Base-by-base conservation (phyloP, 2,329 filamentous ascomycete genomes). In the Sporothrix pseudoabietina region DNA sequence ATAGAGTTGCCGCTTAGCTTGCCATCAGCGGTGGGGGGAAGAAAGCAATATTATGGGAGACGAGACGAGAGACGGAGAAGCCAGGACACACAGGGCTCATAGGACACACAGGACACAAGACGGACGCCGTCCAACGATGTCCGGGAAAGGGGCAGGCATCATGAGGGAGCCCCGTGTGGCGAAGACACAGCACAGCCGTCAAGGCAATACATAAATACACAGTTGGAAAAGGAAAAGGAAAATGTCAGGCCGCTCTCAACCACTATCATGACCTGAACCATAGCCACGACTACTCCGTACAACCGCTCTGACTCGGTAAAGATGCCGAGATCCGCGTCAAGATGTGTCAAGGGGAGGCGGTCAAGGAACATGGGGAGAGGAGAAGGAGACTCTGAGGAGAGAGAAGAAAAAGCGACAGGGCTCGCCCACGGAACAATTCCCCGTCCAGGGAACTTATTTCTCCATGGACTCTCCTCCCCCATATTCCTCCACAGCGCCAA, bases 251-350 rank as follows among this genome's bases (percentile, higher is more conserved):
- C 52, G 52, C 52, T 7, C 26, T n/a, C 30, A 22, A 30, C 35
- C 35, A 30, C 52, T 49, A 49, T 49, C 44, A 49, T 49, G 44
- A 49, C 44, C 12, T 14, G 41, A 14, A 12, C 14, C 44, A 26
- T n/a, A 26, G 14, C 47, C 47, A 19, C 47, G 52, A 54, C 30
- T 32, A 30, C 26, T 26, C 26, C 26, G 26, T 26, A 26, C 39
- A 22, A 8, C 41, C 26, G 41, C 26, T 12, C n/a, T 44, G 39
- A n/a, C 19, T 63, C 59, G 63, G 41, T 22, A 49, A 49, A 66
- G 41, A 49, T 66, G 41, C 63, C 65, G 44, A 68, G 44, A 66
- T 49, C 41, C 41, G 65, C 30, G 44, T 52, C 44, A 47, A 68
- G 16, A 16, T 16, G 65, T 68, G 65, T 52, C 65, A 68, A 16